phyloP scores from a whole-genome alignment of 768 basidiomycete genomes.

The Boletellus emodensis region DNA sequence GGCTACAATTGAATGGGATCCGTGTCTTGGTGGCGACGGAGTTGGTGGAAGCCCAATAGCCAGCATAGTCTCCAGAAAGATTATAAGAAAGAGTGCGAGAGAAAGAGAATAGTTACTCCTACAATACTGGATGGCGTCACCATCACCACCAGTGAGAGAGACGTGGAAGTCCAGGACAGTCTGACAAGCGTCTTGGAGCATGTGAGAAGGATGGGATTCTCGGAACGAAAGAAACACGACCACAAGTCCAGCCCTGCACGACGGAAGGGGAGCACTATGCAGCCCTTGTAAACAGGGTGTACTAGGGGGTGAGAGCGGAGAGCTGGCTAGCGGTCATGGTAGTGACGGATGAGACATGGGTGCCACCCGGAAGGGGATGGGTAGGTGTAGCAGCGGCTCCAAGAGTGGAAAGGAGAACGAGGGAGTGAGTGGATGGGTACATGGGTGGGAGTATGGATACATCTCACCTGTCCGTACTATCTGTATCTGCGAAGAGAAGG shows the following conservation, averaged over 20 bases:
- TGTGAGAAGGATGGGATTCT: background rate
- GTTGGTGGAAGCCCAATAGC: slow-evolving; percentile 48
- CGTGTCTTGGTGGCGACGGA: slow-evolving; percentile 57
- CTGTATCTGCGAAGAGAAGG: background rate
- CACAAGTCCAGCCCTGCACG: slow-evolving; percentile 42
- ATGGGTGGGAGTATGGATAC: background rate
- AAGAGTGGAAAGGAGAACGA: slow-evolving; percentile 5
- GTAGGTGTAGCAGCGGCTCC: slow-evolving; percentile 3
- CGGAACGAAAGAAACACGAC: slow-evolving; percentile 26
- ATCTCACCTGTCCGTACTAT: background rate
- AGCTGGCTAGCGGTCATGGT: slow-evolving; percentile 31
- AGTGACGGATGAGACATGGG: slow-evolving; percentile 12
- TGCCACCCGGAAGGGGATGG: background rate
- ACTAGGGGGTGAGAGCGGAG: slow-evolving; percentile 41
- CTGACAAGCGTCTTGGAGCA: slow-evolving; percentile 29
- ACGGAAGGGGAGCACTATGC: slow-evolving; percentile 46
- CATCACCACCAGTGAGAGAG: slow-evolving; percentile 47
- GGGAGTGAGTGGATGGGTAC: background rate
- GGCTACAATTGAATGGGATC: slow-evolving; percentile 52
- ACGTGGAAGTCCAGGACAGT: slow-evolving; percentile 39
- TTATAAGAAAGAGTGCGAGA: background rate
- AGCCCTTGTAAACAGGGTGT: slow-evolving; percentile 50
- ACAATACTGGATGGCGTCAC: slow-evolving; percentile 47
- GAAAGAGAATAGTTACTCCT: slow-evolving; percentile 6
- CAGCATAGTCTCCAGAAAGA: slow-evolving; percentile 44